A percentile compares a stretch with the other conserved stretches of the same genome.
Evolutionary conservation across 106 monocot species (phyloP).

Genomic region (Dioscorea dumetorum): DNA sequence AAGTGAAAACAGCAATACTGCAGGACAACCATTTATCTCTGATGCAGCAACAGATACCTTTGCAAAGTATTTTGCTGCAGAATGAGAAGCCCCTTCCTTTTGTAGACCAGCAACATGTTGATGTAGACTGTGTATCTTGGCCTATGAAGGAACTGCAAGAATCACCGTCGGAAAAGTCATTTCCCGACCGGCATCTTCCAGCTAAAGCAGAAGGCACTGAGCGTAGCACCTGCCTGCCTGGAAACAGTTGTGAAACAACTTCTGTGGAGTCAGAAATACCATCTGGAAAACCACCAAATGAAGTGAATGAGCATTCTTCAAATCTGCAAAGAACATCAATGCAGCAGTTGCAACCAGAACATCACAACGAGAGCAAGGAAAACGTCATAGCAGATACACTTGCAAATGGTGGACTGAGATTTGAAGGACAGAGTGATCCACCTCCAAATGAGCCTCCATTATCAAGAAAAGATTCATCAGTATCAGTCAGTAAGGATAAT

Average conservation of each 20-base stretch:
- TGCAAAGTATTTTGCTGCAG: conserved; percentile 7
- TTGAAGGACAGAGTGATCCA: conserved; percentile 7
- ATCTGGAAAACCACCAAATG: conserved; percentile 3
- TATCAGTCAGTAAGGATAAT: conserved; percentile 6
- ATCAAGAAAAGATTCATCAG: conserved; percentile 10
- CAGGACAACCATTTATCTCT: conserved; percentile 16
- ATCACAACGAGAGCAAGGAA: conserved; percentile 4
- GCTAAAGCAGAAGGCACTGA: conserved; percentile 1
- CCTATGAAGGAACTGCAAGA: conserved; percentile 7
- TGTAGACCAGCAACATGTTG: conserved; percentile 7
- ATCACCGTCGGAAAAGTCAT: conserved; percentile 8
- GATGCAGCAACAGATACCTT: conserved; percentile 8
- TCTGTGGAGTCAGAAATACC: conserved; percentile 14
- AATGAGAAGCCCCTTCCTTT: conserved; percentile 5
- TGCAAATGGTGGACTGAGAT: conserved; percentile 3
- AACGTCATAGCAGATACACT: conserved; percentile 5
- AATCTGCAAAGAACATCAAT: background rate
- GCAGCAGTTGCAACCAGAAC: background rate
- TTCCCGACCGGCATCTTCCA: conserved; percentile 3
- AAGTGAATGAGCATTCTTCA: conserved; percentile 9
- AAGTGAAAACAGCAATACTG: conserved; percentile 10
- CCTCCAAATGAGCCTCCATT: conserved; percentile 7
- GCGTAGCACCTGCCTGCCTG: background rate
- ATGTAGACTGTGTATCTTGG: conserved; percentile 15
- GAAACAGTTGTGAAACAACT: no score